phyloP scores from a whole-genome alignment of 1,284 basidiomycete genomes.

The Trichosporon coremiiforme region DNA sequence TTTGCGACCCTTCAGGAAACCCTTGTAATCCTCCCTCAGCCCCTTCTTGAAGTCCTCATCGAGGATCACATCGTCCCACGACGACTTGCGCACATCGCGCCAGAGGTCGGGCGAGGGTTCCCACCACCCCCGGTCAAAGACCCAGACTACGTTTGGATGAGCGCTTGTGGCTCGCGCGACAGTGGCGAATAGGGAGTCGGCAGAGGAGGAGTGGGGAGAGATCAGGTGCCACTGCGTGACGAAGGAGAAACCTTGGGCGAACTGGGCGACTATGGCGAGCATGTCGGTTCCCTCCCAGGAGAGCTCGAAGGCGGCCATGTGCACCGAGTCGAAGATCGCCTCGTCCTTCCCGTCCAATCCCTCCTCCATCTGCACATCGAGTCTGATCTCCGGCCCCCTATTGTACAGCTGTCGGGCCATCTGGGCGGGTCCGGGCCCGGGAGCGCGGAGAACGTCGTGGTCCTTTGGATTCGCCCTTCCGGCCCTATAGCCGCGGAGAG shows the following conservation, averaged over 20 bases:
- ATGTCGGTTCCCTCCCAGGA: constrained; percentile 37
- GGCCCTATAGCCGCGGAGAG: constrained; percentile 19
- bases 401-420: too few relatives aligned
- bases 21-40: constrained; percentile 70
- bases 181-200: constrained; percentile 63
- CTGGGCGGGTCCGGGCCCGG: too few relatives aligned
- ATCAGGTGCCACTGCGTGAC: constrained; percentile 42
- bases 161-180: constrained; percentile 61
- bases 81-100: constrained; percentile 66
- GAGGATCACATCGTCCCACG: constrained; percentile 64
- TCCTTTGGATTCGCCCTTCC: not conserved
- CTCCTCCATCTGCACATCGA: not conserved
- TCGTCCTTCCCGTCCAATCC: constrained; percentile 36
- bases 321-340: constrained; percentile 24
- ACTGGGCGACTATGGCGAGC: constrained; percentile 38
- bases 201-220: constrained; percentile 59
- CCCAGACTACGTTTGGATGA: constrained; percentile 69
- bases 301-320: constrained; percentile 38
- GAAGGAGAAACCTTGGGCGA: constrained; percentile 31
- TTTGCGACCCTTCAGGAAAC: constrained; percentile 72
- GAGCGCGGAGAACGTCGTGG: not conserved
- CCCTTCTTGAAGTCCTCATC: constrained; percentile 68
- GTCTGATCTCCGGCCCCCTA: not conserved
- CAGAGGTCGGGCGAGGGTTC: constrained; percentile 66
- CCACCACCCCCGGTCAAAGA: constrained; percentile 72